phyloP scores from a whole-genome alignment of 768 basidiomycete species.

The Macrolepiota fuliginosa region DNA sequence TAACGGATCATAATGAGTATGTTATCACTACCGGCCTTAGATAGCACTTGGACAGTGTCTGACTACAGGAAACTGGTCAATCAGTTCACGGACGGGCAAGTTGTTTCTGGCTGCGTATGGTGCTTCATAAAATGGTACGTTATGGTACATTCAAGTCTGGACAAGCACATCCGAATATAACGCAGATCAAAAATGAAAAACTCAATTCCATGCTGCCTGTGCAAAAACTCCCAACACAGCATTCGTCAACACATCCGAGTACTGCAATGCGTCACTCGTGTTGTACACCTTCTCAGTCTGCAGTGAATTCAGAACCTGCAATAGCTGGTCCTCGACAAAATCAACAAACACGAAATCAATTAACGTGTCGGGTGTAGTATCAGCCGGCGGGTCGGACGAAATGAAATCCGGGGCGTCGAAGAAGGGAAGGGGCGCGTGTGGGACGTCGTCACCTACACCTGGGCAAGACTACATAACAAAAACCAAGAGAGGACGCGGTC shows the following conservation, averaged over 20 bases:
- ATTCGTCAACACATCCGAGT: conserved; percentile 50
- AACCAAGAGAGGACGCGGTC: no score
- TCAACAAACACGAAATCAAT: conserved; percentile 78
- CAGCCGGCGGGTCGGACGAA: conserved; percentile 49
- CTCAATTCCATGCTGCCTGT: conserved; percentile 40
- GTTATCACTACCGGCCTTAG: no score
- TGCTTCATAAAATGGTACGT: no score
- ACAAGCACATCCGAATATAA: no score
- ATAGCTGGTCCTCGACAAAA: conserved; percentile 56
- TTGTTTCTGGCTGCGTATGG: no score
- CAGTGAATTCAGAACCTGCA: conserved; percentile 53
- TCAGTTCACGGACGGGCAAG: no score
- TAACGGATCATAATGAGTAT: no score
- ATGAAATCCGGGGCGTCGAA: conserved; percentile 57
- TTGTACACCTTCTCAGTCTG: conserved; percentile 52
- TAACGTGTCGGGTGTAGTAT: conserved; percentile 38
- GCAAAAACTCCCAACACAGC: conserved; percentile 59
- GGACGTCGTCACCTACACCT: conserved; percentile 71
- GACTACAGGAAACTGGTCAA: no score
- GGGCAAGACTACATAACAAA: conserved; percentile 54
- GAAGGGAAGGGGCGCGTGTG: conserved; percentile 60
- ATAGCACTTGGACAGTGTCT: no score
- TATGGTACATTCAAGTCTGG: no score
- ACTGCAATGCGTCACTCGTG: conserved; percentile 47
- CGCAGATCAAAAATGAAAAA: no score